Percentiles rank a stretch among this genome's conserved stretches.
Evolutionary conservation across 495 filamentous ascomycete genomes (phyloP).

Genomic region (Lophiostoma macrostomum): DNA sequence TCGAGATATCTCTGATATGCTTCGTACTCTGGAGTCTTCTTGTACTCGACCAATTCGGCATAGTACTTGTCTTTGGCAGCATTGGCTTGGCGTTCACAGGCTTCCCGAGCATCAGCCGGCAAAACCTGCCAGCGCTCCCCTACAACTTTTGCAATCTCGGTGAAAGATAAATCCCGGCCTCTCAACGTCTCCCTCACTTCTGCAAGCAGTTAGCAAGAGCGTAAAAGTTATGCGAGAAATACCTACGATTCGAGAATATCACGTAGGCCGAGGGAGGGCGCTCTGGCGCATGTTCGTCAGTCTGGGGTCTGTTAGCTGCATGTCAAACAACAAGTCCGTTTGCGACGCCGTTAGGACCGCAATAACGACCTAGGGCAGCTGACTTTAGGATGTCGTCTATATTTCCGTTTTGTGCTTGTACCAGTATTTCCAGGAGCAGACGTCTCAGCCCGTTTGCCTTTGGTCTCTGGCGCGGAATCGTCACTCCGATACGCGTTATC

Average conservation of each 20-base stretch:
- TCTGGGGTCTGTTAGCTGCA: constrained; percentile 42
- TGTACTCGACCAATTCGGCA: constrained; percentile 64
- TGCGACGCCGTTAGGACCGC: background rate
- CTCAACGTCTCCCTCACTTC: constrained; percentile 73
- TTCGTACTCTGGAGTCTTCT: constrained; percentile 67
- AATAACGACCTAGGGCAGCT: constrained; percentile 16
- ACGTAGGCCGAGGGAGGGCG: constrained; percentile 77
- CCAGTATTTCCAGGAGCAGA: constrained; percentile 15
- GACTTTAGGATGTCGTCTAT: constrained; percentile 76
- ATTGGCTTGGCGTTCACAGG: constrained; percentile 65
- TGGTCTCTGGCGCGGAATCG: constrained; percentile 33
- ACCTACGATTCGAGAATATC: constrained; percentile 75
- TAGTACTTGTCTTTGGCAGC: constrained; percentile 70
- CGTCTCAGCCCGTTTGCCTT: constrained; percentile 15
- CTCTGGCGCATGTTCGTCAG: constrained; percentile 75
- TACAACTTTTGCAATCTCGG: constrained; percentile 77
- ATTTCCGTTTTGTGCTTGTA: constrained; percentile 63
- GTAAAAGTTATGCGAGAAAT: background rate
- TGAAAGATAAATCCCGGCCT: constrained; percentile 69
- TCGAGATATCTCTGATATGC: constrained; percentile 58
- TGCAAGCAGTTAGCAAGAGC: constrained; percentile 32
- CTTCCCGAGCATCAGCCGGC: constrained; percentile 60
- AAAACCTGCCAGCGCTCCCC: constrained; percentile 77
- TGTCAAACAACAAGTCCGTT: no score
- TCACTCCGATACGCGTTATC: constrained; percentile 36